These are phyloP conservation scores for Hymenoscyphus fraxineus DNA, from an alignment of 2,329 filamentous ascomycete genomes.

Conservation along the genomic window DNA sequence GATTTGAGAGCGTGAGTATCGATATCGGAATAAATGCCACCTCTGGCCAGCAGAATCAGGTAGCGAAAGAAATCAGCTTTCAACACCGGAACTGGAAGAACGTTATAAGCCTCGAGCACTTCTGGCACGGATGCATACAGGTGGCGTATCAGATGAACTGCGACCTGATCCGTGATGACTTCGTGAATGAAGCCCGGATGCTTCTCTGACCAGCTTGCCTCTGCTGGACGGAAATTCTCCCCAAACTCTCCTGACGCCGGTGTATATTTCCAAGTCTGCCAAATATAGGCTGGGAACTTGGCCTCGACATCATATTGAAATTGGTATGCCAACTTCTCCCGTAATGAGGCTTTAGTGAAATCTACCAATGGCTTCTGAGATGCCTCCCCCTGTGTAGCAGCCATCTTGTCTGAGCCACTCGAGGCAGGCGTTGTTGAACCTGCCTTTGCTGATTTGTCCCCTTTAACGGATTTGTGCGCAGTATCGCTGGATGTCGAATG, in stretches of 20 bases:
- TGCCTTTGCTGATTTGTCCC: slow-evolving; percentile 15
- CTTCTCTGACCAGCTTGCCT: slow-evolving; percentile 82
- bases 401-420: slow-evolving; percentile 13
- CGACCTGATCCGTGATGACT: slow-evolving; percentile 89
- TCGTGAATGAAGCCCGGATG: slow-evolving; percentile 95
- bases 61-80: slow-evolving; percentile 74
- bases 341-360: slow-evolving; percentile 66
- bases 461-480: slow-evolving; percentile 8
- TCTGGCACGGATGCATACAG: slow-evolving; percentile 82
- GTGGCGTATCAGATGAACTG: slow-evolving; percentile 74
- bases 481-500: slow-evolving; percentile 1
- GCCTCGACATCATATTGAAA: slow-evolving; percentile 86
- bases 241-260: slow-evolving; percentile 73
- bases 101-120: slow-evolving; percentile 70
- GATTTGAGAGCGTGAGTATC: slow-evolving; percentile 83
- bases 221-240: slow-evolving; percentile 71
- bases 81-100: slow-evolving; percentile 69
- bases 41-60: slow-evolving; percentile 68
- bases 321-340: slow-evolving; percentile 83
- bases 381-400: neutral
- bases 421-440: slow-evolving; percentile 15
- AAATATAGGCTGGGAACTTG: slow-evolving; percentile 96
- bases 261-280: slow-evolving; percentile 96
- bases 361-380: slow-evolving; percentile 42
- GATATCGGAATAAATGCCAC: slow-evolving; percentile 86